Conservation (phyloP, 2,329 filamentous ascomycete species). For the Trichoderma atrobrunneum region DNA sequence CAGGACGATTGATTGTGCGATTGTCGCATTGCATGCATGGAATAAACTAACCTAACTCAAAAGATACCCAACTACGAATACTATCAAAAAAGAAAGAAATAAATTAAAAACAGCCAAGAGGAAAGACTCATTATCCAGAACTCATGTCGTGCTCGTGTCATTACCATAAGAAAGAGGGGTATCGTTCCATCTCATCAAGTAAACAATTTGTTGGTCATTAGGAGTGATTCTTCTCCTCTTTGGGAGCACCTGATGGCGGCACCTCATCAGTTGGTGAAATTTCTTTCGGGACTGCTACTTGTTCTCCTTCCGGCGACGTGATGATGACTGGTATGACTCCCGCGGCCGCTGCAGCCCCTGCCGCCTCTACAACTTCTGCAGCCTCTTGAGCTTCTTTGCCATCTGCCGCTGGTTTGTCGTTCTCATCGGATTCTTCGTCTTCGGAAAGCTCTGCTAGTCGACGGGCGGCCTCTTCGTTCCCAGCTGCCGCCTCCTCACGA, state of each 20-base stretch:
- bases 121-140: not conserved
- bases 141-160: not conserved
- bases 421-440: slow-evolving; percentile 29
- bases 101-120: not conserved
- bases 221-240: not conserved
- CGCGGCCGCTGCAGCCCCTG: not conserved
- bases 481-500: slow-evolving; percentile 44
- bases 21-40: not conserved
- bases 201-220: not conserved
- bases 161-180: not conserved
- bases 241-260: not conserved
- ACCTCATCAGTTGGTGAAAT: not conserved
- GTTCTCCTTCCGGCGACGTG: not conserved
- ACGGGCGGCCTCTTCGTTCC: slow-evolving; percentile 28
- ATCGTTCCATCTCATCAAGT: not conserved
- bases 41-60: not conserved
- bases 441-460: slow-evolving; percentile 52
- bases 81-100: not conserved
- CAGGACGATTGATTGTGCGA: slow-evolving; percentile 51
- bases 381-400: not conserved
- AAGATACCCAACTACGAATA: slow-evolving; percentile 14
- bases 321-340: not conserved
- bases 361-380: not conserved
- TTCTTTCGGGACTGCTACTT: not conserved
- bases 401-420: not conserved